Percentiles rank a stretch among this genome's conserved stretches.
phyloP scores from a whole-genome alignment of 2,329 filamentous ascomycete species.

The Sclerotinia spermophila region DNA sequence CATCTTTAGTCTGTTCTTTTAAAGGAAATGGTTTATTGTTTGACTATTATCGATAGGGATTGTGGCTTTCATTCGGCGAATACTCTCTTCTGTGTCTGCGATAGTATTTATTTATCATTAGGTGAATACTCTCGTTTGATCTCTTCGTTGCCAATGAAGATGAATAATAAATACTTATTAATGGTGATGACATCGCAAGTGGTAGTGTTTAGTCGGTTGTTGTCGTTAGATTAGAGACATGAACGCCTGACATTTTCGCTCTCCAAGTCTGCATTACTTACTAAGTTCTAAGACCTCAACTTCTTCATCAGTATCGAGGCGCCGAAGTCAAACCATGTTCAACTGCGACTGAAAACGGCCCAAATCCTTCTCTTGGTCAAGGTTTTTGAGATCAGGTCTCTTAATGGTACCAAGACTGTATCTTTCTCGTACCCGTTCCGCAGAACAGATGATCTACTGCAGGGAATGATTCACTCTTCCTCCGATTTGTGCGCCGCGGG shows the following conservation, averaged over 20 bases:
- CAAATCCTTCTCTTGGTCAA: no score
- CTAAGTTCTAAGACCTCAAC: background rate
- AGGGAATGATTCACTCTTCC: background rate
- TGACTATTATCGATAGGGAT: no score
- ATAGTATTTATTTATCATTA: no score
- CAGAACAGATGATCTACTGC: accelerated
- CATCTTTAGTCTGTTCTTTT: no score
- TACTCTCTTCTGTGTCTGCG: no score
- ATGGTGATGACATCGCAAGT: background rate
- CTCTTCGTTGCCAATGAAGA: no score
- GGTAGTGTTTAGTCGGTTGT: background rate
- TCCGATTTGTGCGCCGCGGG: no score
- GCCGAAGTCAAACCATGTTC: background rate
- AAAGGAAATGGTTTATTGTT: no score
- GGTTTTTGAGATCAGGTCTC: no score
- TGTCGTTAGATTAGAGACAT: accelerated
- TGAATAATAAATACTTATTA: background rate
- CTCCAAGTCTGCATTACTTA: background rate
- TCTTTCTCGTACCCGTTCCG: background rate
- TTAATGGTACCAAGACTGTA: background rate
- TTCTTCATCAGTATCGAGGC: background rate
- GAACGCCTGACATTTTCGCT: background rate
- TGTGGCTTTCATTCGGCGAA: no score
- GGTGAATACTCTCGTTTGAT: no score
- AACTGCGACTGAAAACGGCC: background rate